Percentiles rank a stretch among this genome's conserved stretches.
Conservation (phyloP, 768 basidiomycete genomes). For the Suillus occidentalis region DNA sequence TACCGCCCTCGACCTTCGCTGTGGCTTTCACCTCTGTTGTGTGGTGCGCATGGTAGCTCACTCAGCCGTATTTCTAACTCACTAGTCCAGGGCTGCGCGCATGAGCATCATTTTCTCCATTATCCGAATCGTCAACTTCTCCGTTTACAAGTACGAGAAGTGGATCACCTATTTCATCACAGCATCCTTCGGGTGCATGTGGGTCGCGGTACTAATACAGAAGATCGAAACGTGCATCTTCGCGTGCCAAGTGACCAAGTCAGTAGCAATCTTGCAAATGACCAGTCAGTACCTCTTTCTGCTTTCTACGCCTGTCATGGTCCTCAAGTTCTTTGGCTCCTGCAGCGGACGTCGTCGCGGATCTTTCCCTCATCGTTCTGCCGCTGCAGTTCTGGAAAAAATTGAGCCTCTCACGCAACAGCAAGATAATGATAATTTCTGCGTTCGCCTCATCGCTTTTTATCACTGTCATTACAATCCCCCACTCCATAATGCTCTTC, state of each 20-base stretch:
- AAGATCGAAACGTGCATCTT: background rate
- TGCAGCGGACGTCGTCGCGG: slow-evolving; percentile 3
- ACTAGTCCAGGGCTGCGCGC: slow-evolving; percentile 5
- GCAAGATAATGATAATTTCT: slow-evolving; percentile 1
- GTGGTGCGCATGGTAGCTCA: background rate
- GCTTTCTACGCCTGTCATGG: background rate
- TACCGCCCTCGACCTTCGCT: background rate
- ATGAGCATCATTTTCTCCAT: slow-evolving; percentile 10
- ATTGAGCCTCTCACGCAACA: background rate
- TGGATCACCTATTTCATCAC: slow-evolving; percentile 1
- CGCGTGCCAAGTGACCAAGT: background rate
- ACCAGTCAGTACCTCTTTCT: background rate
- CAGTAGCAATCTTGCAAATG: background rate
- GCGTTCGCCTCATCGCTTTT: background rate
- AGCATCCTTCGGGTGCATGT: slow-evolving; percentile 3
- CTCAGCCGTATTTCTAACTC: background rate
- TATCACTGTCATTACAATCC: background rate
- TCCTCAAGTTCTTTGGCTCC: background rate
- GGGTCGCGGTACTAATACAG: background rate
- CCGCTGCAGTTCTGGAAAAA: slow-evolving; percentile 1
- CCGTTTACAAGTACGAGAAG: background rate
- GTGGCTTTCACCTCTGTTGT: background rate
- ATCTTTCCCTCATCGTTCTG: background rate
- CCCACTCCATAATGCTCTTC: background rate
- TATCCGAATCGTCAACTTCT: background rate